Conservation (phyloP, 73 alveolate species). For the Uronychia setigera region DNA sequence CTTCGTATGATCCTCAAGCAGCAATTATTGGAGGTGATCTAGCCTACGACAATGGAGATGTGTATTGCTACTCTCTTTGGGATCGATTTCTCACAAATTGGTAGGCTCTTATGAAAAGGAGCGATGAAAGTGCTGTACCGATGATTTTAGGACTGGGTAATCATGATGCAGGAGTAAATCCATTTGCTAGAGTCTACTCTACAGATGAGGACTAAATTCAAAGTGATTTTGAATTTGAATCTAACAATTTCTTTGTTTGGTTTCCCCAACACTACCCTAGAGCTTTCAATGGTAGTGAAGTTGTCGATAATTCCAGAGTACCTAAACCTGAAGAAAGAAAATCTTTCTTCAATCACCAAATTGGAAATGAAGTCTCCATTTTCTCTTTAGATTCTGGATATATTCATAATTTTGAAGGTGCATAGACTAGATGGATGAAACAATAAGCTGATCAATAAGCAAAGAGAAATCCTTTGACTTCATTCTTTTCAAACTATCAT, state of each 20-base stretch:
- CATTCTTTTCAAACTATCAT: not conserved
- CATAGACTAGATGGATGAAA: not conserved
- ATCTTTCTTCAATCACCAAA: slow-evolving; percentile 1
- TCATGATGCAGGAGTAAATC: slow-evolving; percentile 33
- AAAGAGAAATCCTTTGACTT: not conserved
- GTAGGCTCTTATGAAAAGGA: not conserved
- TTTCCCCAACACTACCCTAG: slow-evolving; percentile 25
- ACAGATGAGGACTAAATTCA: not conserved
- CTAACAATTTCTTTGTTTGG: not conserved
- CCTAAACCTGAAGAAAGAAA: slow-evolving; percentile 17
- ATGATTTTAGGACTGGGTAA: slow-evolving; percentile 20
- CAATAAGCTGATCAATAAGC: not conserved
- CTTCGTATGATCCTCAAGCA: slow-evolving; percentile 8
- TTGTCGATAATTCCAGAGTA: not conserved
- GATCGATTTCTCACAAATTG: slow-evolving; percentile 7
- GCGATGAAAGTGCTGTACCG: slow-evolving; percentile 3
- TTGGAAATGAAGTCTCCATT: not conserved
- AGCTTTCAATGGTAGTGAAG: not conserved
- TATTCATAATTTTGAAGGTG: not conserved
- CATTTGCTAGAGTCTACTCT: slow-evolving; percentile 3
- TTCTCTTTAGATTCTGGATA: slow-evolving; percentile 32
- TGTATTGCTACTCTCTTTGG: slow-evolving; percentile 7
- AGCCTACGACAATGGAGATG: slow-evolving; percentile 21
- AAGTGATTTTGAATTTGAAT: not conserved
- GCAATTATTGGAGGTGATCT: slow-evolving; percentile 36